Evolutionary conservation across 805 yeast species (phyloP).

Genomic region (Ascoidea rubescens): DNA sequence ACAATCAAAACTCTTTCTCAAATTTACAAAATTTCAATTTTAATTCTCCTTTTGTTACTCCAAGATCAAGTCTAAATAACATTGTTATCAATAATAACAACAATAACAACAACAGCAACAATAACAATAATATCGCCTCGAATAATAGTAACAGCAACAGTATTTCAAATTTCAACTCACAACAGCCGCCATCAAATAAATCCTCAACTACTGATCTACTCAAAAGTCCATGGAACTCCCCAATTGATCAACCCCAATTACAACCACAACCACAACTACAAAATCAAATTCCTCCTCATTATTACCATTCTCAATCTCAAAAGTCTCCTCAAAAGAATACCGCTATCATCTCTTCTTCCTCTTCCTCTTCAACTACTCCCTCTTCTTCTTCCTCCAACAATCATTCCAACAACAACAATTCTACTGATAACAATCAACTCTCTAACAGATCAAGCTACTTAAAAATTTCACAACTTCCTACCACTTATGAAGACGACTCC

Average conservation of each 20-base stretch:
- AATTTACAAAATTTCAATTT: not conserved
- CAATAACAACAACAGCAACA: not conserved
- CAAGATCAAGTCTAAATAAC: not conserved
- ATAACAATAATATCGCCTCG: not conserved
- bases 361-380: not conserved
- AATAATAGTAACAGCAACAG: not conserved
- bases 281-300: not conserved
- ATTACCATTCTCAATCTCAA: not conserved
- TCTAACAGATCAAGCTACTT: not conserved
- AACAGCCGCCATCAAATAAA: not conserved
- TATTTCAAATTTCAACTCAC: not conserved
- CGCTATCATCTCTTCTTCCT: not conserved
- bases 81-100: not conserved
- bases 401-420: not conserved
- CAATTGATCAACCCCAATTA: not conserved
- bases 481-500: slow-evolving; percentile 31
- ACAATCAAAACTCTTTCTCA: not conserved
- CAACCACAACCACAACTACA: not conserved
- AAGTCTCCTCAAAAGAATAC: not conserved
- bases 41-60: not conserved
- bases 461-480: slow-evolving; percentile 25
- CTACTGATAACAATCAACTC: not conserved
- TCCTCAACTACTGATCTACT: not conserved
- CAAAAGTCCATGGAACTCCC: not conserved
- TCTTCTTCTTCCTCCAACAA: not conserved